phyloP scores from a whole-genome alignment of 2,329 filamentous ascomycete genomes.

The Botrytis fabae region DNA sequence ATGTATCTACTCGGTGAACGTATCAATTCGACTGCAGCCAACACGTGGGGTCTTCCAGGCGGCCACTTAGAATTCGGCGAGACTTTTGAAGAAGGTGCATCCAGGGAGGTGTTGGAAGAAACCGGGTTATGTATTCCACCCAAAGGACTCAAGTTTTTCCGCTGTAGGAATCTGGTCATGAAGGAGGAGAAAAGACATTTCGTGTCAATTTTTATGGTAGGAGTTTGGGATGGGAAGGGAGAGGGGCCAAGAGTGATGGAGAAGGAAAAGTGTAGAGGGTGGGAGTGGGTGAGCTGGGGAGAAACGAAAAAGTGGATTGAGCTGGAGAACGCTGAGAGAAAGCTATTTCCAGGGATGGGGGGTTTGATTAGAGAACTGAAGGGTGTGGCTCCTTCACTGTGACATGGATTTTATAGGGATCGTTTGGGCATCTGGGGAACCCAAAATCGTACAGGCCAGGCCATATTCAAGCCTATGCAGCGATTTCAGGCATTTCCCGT shows the following conservation, averaged over 20 bases:
- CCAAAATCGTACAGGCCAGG: not conserved
- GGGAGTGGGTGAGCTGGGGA: slow-evolving; percentile 46
- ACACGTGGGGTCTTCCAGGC: slow-evolving; percentile 68
- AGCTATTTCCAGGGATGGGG: slow-evolving; percentile 7
- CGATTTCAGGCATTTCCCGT: not conserved
- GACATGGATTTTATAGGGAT: not conserved
- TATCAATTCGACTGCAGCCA: slow-evolving; percentile 38
- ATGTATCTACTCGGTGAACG: slow-evolving; percentile 30
- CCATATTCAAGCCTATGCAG: not conserved
- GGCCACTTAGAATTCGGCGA: slow-evolving; percentile 75
- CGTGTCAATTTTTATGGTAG: slow-evolving; percentile 67
- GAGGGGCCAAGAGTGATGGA: slow-evolving; percentile 53
- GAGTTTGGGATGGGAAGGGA: slow-evolving; percentile 47
- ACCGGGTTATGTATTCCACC: slow-evolving; percentile 58
- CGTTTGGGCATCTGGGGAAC: too few species aligned
- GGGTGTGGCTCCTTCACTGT: not conserved
- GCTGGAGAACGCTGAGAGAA: not conserved
- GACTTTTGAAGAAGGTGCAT: slow-evolving; percentile 60
- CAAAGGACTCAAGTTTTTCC: slow-evolving; percentile 52
- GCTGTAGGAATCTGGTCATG: slow-evolving; percentile 48
- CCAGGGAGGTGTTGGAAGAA: slow-evolving; percentile 69
- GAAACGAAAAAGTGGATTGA: slow-evolving; percentile 11
- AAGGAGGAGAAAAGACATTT: slow-evolving; percentile 54
- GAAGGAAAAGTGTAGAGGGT: slow-evolving; percentile 54
- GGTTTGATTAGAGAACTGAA: slow-evolving; percentile 2